Evolutionary conservation across 345 rosid genomes (phyloP).

Genomic region (Atalantia buxifolia): DNA sequence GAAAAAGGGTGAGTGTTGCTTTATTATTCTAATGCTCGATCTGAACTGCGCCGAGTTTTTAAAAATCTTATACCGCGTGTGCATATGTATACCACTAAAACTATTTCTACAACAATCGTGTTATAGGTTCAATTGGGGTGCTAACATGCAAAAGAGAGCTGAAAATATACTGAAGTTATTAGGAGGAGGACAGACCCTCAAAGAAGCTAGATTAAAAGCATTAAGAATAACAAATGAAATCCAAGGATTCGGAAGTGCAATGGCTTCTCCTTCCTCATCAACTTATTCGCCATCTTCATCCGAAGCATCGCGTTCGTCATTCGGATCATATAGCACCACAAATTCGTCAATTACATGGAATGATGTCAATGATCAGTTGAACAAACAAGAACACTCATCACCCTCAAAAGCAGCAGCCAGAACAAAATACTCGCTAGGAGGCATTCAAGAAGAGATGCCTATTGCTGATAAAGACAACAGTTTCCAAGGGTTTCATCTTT

Average conservation of each 20-base stretch:
- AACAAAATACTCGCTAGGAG: background rate
- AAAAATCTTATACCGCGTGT: no score
- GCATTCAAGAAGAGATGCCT: background rate
- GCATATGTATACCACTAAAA: no score
- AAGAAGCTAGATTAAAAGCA: slow-evolving; percentile 42
- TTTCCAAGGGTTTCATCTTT: slow-evolving; percentile 10
- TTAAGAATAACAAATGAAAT: slow-evolving; percentile 47
- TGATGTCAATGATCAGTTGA: background rate
- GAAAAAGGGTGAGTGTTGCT: slow-evolving; percentile 31
- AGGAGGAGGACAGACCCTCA: slow-evolving; percentile 32
- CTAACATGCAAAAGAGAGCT: slow-evolving; percentile 43
- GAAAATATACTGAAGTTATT: slow-evolving; percentile 27
- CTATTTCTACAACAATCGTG: no score
- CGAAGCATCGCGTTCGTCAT: slow-evolving; percentile 24
- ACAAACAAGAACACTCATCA: background rate
- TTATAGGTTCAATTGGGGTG: slow-evolving; percentile 48
- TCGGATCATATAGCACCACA: slow-evolving; percentile 25
- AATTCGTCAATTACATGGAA: slow-evolving; percentile 17
- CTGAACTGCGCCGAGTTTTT: background rate
- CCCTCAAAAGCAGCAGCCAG: background rate
- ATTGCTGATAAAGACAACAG: background rate
- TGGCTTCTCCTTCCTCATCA: slow-evolving; percentile 11
- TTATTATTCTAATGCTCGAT: background rate
- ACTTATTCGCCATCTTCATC: slow-evolving; percentile 25
- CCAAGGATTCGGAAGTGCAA: slow-evolving; percentile 45